A percentile compares a stretch with the other conserved stretches of the same genome.
Evolutionary conservation across 2,329 filamentous ascomycete genomes (phyloP).

Genomic region (Aspergillus japonicus): DNA sequence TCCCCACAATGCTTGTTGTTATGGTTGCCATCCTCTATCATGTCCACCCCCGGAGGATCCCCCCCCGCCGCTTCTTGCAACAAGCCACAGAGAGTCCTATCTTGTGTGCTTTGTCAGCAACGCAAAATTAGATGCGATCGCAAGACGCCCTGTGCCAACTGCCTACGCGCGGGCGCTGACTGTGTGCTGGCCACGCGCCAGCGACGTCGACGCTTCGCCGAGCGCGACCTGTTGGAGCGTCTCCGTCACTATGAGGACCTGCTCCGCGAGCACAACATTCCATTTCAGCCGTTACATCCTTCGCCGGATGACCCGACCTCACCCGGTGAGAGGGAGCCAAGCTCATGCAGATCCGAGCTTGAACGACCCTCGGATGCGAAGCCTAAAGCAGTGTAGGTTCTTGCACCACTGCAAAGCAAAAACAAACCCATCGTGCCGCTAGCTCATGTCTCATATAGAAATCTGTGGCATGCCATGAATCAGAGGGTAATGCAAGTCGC

Average conservation of each 20-base stretch:
- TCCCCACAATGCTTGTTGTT: too few relatives aligned
- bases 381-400: slow-evolving; percentile 6
- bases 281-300: slow-evolving; percentile 62
- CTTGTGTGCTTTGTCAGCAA: slow-evolving; percentile 72
- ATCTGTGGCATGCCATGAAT: slow-evolving; percentile 49
- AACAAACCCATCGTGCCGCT: slow-evolving; percentile 10
- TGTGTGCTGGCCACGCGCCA: slow-evolving; percentile 52
- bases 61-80: background rate
- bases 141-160: slow-evolving; percentile 69
- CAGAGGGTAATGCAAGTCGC: slow-evolving; percentile 34
- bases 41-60: background rate
- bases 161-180: slow-evolving; percentile 61
- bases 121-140: slow-evolving; percentile 74
- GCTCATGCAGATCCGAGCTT: background rate
- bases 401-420: slow-evolving; percentile 6
- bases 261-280: slow-evolving; percentile 63
- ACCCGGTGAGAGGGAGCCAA: background rate
- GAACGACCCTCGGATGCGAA: background rate
- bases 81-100: slow-evolving; percentile 19
- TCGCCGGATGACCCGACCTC: background rate
- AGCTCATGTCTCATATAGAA: slow-evolving; percentile 36
- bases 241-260: slow-evolving; percentile 67
- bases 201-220: slow-evolving; percentile 63
- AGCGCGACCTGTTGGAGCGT: slow-evolving; percentile 69
- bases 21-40: background rate